Conservation (phyloP, 345 rosid species). For the Theobroma cacao region DNA sequence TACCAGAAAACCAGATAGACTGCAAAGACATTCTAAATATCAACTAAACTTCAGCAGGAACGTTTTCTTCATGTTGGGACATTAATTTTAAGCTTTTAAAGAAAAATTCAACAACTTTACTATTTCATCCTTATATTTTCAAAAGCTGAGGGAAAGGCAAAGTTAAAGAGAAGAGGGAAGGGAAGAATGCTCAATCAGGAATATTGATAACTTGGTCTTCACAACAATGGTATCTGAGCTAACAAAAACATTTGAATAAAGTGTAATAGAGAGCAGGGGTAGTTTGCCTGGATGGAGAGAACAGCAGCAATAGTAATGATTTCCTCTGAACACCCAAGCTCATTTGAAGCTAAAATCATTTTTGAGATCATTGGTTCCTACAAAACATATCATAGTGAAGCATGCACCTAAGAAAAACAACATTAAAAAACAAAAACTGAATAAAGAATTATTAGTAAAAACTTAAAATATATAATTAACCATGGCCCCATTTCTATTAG, state of each 20-base stretch:
- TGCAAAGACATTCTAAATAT: slow-evolving; percentile 30
- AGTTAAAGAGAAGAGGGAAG: neutral
- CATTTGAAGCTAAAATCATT: slow-evolving; percentile 88
- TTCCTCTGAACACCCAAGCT: slow-evolving; percentile 90
- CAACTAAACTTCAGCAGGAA: neutral
- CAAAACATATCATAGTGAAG: slow-evolving; percentile 19
- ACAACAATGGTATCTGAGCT: neutral
- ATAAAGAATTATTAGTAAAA: neutral
- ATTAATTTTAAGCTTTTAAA: neutral
- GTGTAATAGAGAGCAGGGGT: neutral
- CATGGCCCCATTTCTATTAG: neutral
- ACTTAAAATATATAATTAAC: neutral
- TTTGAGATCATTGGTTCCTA: slow-evolving; percentile 94
- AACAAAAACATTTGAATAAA: neutral
- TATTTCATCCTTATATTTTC: too few relatives aligned
- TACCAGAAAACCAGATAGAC: slow-evolving; percentile 86
- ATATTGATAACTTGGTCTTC: neutral
- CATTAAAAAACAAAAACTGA: neutral
- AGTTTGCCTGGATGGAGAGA: slow-evolving; percentile 81
- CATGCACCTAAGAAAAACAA: neutral
- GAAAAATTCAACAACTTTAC: neutral
- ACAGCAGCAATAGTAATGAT: slow-evolving; percentile 77
- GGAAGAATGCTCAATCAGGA: neutral
- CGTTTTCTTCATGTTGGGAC: neutral
- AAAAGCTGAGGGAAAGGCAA: neutral